Conservation (phyloP, 1,284 basidiomycete genomes). For the Malassezia slooffiae region DNA sequence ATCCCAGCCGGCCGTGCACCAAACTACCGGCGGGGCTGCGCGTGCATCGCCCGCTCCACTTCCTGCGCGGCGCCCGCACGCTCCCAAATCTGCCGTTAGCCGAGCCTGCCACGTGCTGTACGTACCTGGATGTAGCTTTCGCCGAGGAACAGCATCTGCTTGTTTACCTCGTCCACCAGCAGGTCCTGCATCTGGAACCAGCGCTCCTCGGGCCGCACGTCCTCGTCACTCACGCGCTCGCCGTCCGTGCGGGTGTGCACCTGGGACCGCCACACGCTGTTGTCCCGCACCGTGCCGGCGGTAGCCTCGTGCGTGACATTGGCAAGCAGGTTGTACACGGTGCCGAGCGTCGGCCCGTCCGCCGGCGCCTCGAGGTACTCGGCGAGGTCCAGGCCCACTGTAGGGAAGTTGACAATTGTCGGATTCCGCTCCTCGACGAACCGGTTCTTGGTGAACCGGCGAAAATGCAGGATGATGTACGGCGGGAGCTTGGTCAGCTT, state of each 20-base stretch:
- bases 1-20: too few relatives aligned
- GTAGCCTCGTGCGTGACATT: constrained; percentile 91
- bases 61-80: background rate
- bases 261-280: constrained; percentile 81
- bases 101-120: too few relatives aligned
- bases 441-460: constrained; percentile 92
- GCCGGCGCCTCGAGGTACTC: constrained; percentile 48
- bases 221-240: background rate
- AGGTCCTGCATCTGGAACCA: constrained; percentile 97
- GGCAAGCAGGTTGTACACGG: constrained; percentile 83
- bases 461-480: constrained; percentile 89
- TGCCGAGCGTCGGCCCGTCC: constrained; percentile 50
- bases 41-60: background rate
- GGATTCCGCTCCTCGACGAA: constrained; percentile 99
- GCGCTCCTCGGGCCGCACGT: constrained; percentile 48
- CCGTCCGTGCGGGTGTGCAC: constrained; percentile 53
- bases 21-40: too few relatives aligned
- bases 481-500: constrained; percentile 77
- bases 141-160: constrained; percentile 95
- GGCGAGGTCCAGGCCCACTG: constrained; percentile 74
- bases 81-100: constrained; percentile 16
- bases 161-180: constrained; percentile 84
- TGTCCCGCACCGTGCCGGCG: constrained; percentile 81
- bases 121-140: constrained; percentile 84
- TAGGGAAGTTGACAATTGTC: constrained; percentile 92